Evolutionary conservation across 2,329 filamentous ascomycete species (phyloP), one percentile per base, ranked within the genome.

Genomic region (Colletotrichum lini): DNA sequence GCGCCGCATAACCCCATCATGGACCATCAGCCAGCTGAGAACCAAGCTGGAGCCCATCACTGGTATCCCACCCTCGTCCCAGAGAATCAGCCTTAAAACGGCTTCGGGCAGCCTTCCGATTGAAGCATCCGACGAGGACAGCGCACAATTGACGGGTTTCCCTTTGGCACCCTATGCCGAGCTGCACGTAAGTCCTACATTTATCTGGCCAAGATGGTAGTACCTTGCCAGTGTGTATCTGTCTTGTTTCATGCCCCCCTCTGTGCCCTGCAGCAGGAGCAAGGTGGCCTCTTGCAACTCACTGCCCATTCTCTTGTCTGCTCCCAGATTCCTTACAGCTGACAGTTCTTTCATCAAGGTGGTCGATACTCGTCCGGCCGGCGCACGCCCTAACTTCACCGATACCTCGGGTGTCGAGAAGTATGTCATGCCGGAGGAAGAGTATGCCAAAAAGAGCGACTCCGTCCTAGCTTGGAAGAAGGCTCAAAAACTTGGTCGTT

Each of bases 401-500:
- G 95, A 97, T 83, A 88, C 93, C 54, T 92, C 93, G 53, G 88
- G 90, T 12, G 94, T 98, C 6, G 90, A 95, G 67, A 98, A 98
- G 84, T 98, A 96, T 81, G 90, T 93, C 73, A 93, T 99, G 88
- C 94, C 95, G n/a, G 86, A 89, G 63, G 88, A 92, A 60, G 93
- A 95, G 78, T 99, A 99, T 83, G 94, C 95, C 80, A 90, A 91
- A 78, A 94, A 95, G 78, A 86, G 91, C 53, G 94, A 98, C 82
- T 96, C 93, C 4, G 96, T 99, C 16, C 89, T 98, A 30, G 94
- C 95, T 7, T 98, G 95, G 95, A 99, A 99, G 84, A 96, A 94
- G 84, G 86, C 91, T n/a, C 92, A 98, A 81, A 95, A 97, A 80
- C 89, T 98, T n/a, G 96, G 96, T 61, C 94, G 96, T 45, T 99